phyloP scores from a whole-genome alignment of 495 filamentous ascomycete species.

The Ramalina intermedia region DNA sequence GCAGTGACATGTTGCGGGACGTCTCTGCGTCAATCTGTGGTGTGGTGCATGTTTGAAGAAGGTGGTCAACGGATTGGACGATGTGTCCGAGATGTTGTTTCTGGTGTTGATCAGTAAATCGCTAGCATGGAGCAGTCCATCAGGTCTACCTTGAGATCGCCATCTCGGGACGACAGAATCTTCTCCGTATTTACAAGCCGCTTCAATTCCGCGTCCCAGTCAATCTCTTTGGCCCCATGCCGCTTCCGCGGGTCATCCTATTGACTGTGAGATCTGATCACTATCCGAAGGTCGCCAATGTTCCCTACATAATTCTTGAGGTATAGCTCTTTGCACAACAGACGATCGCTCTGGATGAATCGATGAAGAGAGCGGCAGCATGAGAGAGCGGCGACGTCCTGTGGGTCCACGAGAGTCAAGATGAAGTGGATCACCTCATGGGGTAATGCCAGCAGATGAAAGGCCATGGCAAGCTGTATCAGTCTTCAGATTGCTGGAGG shows the following conservation, averaged over 20 bases:
- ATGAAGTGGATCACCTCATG: constrained; percentile 45
- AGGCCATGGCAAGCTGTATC: constrained; percentile 1
- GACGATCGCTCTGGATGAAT: constrained; percentile 33
- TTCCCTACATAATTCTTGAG: constrained; percentile 27
- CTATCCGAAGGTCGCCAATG: not conserved
- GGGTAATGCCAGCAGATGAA: constrained; percentile 21
- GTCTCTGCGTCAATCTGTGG: too few species aligned
- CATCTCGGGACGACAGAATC: constrained; percentile 23
- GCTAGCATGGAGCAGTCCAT: not conserved
- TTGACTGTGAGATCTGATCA: not conserved
- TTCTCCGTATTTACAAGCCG: constrained; percentile 31
- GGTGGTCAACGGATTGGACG: constrained; percentile 4
- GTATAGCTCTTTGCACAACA: constrained; percentile 40
- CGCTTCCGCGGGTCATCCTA: constrained; percentile 26
- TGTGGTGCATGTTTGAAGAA: constrained; percentile 10
- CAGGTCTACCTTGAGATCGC: constrained; percentile 22
- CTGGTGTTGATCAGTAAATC: not conserved
- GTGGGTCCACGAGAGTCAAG: constrained; percentile 35
- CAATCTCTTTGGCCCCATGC: constrained; percentile 14
- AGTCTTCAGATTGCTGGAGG: too few species aligned
- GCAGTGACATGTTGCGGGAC: too few species aligned
- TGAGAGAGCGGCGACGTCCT: constrained; percentile 32
- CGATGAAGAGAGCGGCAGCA: constrained; percentile 33
- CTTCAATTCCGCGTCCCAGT: constrained; percentile 37
- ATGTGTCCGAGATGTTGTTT: not conserved